Conservation (phyloP, 768 basidiomycete species). For the Boletus reticulatus region DNA sequence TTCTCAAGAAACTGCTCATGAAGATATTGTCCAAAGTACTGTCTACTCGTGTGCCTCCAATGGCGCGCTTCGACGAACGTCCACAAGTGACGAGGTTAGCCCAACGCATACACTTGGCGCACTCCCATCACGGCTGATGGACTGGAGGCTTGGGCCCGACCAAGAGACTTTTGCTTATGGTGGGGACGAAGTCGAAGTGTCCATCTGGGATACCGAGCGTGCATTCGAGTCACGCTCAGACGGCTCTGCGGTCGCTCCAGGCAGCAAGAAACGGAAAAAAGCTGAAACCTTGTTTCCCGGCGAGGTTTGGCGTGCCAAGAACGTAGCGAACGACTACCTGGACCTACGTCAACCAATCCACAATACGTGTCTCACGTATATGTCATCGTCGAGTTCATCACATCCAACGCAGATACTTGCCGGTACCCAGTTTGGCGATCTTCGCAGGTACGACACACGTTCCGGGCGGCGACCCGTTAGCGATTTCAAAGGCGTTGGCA, state of each 20-base stretch:
- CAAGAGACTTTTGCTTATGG: constrained; percentile 70
- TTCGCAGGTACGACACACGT: constrained; percentile 77
- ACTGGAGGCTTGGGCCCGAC: constrained; percentile 59
- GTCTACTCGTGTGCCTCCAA: constrained; percentile 74
- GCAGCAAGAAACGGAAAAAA: constrained; percentile 53
- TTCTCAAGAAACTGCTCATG: constrained; percentile 1
- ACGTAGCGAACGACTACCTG: constrained; percentile 76
- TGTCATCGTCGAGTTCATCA: constrained; percentile 39
- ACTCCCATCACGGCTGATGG: constrained; percentile 67
- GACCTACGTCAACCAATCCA: constrained; percentile 77
- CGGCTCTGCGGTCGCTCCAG: constrained; percentile 11
- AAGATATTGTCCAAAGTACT: constrained; percentile 22
- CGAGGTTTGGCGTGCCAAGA: constrained; percentile 84
- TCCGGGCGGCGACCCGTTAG: constrained; percentile 64
- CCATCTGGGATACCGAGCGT: constrained; percentile 73
- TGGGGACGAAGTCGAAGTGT: constrained; percentile 83
- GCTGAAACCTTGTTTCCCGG: constrained; percentile 58
- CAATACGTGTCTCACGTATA: constrained; percentile 64
- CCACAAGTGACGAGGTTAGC: constrained; percentile 26
- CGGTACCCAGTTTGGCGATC: constrained; percentile 73
- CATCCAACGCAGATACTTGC: constrained; percentile 52
- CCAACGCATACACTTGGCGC: constrained; percentile 33
- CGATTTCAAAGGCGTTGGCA: constrained; percentile 60
- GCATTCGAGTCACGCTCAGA: constrained; percentile 38
- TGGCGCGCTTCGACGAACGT: constrained; percentile 61